Base-by-base conservation (phyloP, 441 rosid species). In the Pelargonium fulgidum region DNA sequence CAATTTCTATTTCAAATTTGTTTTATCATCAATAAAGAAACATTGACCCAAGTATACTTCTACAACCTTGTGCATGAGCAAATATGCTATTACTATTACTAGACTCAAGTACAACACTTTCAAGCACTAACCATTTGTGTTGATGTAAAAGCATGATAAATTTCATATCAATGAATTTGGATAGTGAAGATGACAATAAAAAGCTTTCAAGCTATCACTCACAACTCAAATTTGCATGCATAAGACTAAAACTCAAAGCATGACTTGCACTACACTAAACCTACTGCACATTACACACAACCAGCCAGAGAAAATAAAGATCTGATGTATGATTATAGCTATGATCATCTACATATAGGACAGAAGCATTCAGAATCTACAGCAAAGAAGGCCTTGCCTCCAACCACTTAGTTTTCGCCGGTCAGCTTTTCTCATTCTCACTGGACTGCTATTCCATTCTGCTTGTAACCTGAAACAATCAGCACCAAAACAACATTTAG, bases 391-490 rank as follows among this genome's bases (percentile, higher is more conserved):
- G 26, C 62, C 62, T 2, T 56, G 26, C 12, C 11, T 56, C 62
- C 62, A 56, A 17, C 62, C 62, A 20, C 20, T 56, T 2, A 2
- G 19, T 16, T 56, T 56, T 10, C 62, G 17, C 62, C 8, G 19
- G 11, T 56, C 62, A 0, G 62, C 62, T 56, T 56, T 56, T 56
- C 62, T 56, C 62, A 56, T 56, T 8, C 62, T 56, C 62, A 56
- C 62, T 0, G 62, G 62, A 56, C 62, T 56, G 62, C 62, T 56
- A 16, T 56, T 56, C 62, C 62, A 56, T 56, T 56, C 62, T 17
- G 12, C 62, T 56, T 56, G 62, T 3, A 56, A 56, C 26, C 62
- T 56, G 24, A 6, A 47, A 8, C 12, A 6, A 56, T 17, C 3
- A 56, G 3, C 26, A 8, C 8, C 62, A 56, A 56, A 8, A 17